These are phyloP conservation scores for Monilinia fructigena DNA, from an alignment of 2,329 filamentous ascomycete species.

Conservation along the genomic window DNA sequence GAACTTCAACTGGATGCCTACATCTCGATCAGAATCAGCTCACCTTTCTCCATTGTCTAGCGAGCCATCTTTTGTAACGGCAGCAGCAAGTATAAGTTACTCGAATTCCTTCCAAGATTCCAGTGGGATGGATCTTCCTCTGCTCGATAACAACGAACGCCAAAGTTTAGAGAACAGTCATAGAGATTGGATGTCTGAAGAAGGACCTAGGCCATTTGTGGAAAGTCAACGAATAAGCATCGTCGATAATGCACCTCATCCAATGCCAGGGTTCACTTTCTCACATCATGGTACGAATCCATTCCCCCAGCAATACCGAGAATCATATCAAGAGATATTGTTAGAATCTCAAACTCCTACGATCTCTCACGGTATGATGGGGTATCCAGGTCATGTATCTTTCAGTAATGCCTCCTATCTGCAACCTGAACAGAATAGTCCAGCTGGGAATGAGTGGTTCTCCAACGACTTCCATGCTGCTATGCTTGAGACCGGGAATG, in stretches of 20 bases:
- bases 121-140: background rate
- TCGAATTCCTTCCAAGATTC: slow-evolving; percentile 8
- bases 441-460: slow-evolving; percentile 29
- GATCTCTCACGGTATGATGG: background rate
- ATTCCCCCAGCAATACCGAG: slow-evolving; percentile 12
- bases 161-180: background rate
- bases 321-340: slow-evolving; percentile 1
- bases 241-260: background rate
- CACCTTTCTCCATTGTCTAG: slow-evolving; percentile 15
- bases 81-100: background rate
- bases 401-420: slow-evolving; percentile 1
- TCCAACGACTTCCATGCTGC: slow-evolving; percentile 35
- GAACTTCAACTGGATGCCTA: slow-evolving; percentile 6
- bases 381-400: background rate
- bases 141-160: background rate
- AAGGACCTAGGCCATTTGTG: slow-evolving; percentile 2
- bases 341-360: slow-evolving; percentile 17
- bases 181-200: slow-evolving; percentile 4
- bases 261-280: slow-evolving; percentile 3
- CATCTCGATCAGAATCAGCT: slow-evolving; percentile 6
- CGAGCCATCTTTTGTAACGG: background rate
- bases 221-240: slow-evolving; percentile 1
- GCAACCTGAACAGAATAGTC: slow-evolving; percentile 20
- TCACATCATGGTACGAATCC: slow-evolving; percentile 2
- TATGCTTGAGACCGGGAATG: slow-evolving; percentile 33